Evolutionary conservation across 805 yeast genomes (phyloP).

Genomic region (Ogataea angusta): DNA sequence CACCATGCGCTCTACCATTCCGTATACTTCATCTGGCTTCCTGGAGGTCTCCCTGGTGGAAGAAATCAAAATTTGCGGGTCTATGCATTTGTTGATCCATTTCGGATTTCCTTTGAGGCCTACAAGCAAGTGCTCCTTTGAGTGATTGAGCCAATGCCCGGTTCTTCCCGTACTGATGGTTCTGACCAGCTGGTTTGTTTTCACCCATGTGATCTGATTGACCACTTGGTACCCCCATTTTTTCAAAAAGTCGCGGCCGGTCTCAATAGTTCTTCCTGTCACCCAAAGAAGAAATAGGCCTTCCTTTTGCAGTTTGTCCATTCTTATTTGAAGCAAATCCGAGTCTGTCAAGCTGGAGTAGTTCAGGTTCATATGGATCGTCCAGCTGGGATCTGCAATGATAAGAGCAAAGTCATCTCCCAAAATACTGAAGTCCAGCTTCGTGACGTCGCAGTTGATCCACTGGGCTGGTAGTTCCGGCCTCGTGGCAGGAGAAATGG

Average conservation of each 20-base stretch:
- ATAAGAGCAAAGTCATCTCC: slow-evolving; percentile 78
- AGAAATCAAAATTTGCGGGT: slow-evolving; percentile 75
- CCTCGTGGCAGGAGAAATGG: slow-evolving; percentile 28
- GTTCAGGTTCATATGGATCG: slow-evolving; percentile 82
- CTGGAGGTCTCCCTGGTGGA: slow-evolving; percentile 84
- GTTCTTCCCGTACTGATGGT: slow-evolving; percentile 95
- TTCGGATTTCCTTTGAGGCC: slow-evolving; percentile 79
- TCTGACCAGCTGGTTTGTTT: slow-evolving; percentile 80
- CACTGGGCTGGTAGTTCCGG: slow-evolving; percentile 61
- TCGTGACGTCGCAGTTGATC: slow-evolving; percentile 81
- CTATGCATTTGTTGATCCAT: slow-evolving; percentile 67
- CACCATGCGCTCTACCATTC: slow-evolving; percentile 77
- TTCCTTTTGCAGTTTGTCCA: slow-evolving; percentile 71
- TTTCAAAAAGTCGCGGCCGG: slow-evolving; percentile 71
- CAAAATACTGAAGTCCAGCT: slow-evolving; percentile 62
- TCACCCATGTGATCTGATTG: slow-evolving; percentile 88
- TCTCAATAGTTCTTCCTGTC: slow-evolving; percentile 88
- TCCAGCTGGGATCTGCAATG: slow-evolving; percentile 96
- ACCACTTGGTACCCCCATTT: slow-evolving; percentile 80
- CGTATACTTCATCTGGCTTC: slow-evolving; percentile 90
- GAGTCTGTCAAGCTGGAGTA: slow-evolving; percentile 76
- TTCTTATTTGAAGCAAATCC: slow-evolving; percentile 64
- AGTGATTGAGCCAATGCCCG: slow-evolving; percentile 96
- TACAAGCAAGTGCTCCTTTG: slow-evolving; percentile 84
- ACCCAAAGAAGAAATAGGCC: slow-evolving; percentile 90